Evolutionary conservation across 352 stramenopile species (phyloP).

Genomic region (Peronospora belbahrii): DNA sequence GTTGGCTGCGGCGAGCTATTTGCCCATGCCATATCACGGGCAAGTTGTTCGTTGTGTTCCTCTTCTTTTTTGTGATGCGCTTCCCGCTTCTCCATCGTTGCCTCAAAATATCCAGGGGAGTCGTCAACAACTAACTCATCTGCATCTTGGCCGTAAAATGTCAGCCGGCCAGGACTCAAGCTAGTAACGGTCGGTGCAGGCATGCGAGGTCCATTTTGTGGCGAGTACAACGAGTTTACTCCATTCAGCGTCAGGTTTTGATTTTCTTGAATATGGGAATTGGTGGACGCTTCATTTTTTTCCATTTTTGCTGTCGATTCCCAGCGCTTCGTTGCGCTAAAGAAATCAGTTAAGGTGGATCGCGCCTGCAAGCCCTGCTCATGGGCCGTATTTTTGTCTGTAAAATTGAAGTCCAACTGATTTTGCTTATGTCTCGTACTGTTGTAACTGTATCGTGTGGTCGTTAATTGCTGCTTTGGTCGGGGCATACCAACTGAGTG

Average conservation of each 20-base stretch:
- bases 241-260: conserved; percentile 31
- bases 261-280: conserved; percentile 10
- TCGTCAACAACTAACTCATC: conserved; percentile 57
- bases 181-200: conserved; percentile 7
- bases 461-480: conserved; percentile 8
- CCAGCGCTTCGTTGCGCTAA: conserved; percentile 19
- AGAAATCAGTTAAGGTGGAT: conserved; percentile 29
- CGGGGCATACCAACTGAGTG: conserved; percentile 20
- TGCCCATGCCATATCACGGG: conserved; percentile 19
- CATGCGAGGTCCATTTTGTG: conserved; percentile 17
- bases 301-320: conserved; percentile 16
- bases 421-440: neutral
- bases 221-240: conserved; percentile 23
- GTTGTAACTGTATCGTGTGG: conserved; percentile 8
- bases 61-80: conserved; percentile 23
- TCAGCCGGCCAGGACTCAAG: conserved; percentile 8
- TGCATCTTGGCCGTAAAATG: conserved; percentile 40
- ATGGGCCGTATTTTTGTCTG: neutral
- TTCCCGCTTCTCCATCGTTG: conserved; percentile 14
- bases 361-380: conserved; percentile 14
- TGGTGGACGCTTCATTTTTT: conserved; percentile 3
- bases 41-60: conserved; percentile 16
- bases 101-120: conserved; percentile 51
- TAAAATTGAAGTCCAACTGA: neutral
- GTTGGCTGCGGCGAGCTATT: conserved; percentile 18